phyloP scores from a whole-genome alignment of 2,329 filamentous ascomycete species.

The Aspergillus intermedius region DNA sequence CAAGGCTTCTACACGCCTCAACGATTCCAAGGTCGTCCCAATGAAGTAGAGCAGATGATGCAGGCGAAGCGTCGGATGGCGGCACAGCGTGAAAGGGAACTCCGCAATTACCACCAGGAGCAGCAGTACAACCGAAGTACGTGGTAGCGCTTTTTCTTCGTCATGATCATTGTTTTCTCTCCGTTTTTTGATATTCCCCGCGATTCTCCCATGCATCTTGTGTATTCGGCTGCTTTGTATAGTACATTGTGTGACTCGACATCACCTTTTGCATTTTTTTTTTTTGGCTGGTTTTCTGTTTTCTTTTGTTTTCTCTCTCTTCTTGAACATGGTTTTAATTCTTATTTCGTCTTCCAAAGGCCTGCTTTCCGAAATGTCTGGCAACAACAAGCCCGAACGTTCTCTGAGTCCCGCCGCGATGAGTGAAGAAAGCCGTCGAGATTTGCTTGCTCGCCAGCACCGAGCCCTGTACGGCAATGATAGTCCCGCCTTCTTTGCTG shows the following conservation, averaged over 20 bases:
- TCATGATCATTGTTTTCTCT: constrained; percentile 19
- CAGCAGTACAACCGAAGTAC: constrained; percentile 99
- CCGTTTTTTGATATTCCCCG: constrained; percentile 28
- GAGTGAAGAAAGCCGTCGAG: constrained; percentile 93
- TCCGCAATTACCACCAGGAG: constrained; percentile 99
- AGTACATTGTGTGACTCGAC: constrained; percentile 30
- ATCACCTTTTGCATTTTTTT: constrained; percentile 5
- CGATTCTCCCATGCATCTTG: constrained; percentile 30
- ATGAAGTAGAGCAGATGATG: constrained; percentile 96
- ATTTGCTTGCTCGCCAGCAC: constrained; percentile 92
- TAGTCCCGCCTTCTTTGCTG: constrained; percentile 60
- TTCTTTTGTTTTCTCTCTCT: not conserved
- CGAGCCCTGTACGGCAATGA: constrained; percentile 82
- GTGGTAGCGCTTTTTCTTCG: constrained; percentile 37
- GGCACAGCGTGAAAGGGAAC: constrained; percentile 95
- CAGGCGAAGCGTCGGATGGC: constrained; percentile 99
- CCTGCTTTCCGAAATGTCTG: constrained; percentile 61
- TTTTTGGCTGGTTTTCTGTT: constrained; percentile 4
- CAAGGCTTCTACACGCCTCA: constrained; percentile 94
- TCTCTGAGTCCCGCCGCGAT: constrained; percentile 77
- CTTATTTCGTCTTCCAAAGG: constrained; percentile 41
- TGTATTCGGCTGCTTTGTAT: constrained; percentile 40
- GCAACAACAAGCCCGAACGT: constrained; percentile 74
- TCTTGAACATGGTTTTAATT: constrained; percentile 39
- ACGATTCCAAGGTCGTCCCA: constrained; percentile 80